These are phyloP conservation scores for Sporothrix brasiliensis DNA, from an alignment of 2,329 filamentous ascomycete species.

Conservation along the genomic window DNA sequence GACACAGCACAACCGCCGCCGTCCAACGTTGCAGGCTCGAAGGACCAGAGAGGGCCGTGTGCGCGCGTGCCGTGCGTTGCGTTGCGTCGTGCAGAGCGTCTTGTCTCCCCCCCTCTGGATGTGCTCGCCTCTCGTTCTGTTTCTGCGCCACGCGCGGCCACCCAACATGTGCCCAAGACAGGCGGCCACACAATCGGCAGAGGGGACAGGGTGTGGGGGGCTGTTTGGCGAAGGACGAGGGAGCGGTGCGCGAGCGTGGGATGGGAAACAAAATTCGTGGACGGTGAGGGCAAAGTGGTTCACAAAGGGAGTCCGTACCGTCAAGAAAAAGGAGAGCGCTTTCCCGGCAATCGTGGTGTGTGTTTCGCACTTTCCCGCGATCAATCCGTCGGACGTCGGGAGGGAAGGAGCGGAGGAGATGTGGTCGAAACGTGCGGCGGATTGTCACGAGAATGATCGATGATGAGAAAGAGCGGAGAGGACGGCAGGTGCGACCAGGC, in stretches of 20 bases:
- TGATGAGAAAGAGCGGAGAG: slow-evolving; percentile 18
- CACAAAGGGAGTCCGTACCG: slow-evolving; percentile 15
- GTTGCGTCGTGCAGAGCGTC: slow-evolving; percentile 13
- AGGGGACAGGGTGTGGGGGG: slow-evolving; percentile 13
- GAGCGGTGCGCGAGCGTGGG: slow-evolving; percentile 13
- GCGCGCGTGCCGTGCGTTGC: slow-evolving; percentile 14
- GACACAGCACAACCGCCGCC: slow-evolving; percentile 4
- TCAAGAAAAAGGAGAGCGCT: background rate
- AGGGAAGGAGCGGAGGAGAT: slow-evolving; percentile 6
- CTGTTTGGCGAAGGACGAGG: background rate
- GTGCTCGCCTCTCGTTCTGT: slow-evolving; percentile 3
- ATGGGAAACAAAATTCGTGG: background rate
- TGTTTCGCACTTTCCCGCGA: background rate
- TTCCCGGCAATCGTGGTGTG: background rate
- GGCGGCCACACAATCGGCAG: background rate
- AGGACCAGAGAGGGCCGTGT: slow-evolving; percentile 7
- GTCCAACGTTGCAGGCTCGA: slow-evolving; percentile 14
- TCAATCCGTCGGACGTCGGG: background rate
- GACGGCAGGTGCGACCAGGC: slow-evolving; percentile 28
- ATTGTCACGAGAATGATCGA: slow-evolving; percentile 27
- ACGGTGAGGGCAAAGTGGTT: background rate
- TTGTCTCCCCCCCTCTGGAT: slow-evolving; percentile 1
- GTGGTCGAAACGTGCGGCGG: slow-evolving; percentile 14
- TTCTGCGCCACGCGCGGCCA: slow-evolving; percentile 27
- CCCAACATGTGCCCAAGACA: background rate